Percentiles rank a stretch among this genome's conserved stretches.
Conservation (phyloP, 2,329 filamentous ascomycete genomes). For the Fusarium sp. region DNA sequence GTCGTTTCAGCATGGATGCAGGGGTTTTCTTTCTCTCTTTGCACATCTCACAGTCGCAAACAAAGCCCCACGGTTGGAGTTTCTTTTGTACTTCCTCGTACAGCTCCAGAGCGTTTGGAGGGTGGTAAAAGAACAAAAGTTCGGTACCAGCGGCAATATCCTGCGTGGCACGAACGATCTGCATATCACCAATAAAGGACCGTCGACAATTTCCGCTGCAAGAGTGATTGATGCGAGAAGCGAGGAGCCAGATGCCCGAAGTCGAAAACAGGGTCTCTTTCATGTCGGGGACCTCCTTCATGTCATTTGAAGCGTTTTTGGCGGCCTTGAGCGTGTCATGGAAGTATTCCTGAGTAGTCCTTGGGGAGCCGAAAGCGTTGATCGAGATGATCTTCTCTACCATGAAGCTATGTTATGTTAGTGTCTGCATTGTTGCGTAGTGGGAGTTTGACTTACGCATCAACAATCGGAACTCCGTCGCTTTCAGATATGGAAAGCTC, state of each 20-base stretch:
- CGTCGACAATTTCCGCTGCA: constrained; percentile 8
- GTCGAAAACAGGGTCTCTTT: not conserved
- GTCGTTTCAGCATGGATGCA: constrained; percentile 14
- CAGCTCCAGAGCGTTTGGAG: not conserved
- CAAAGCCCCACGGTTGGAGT: not conserved
- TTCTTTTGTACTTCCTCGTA: constrained; percentile 7
- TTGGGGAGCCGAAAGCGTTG: constrained; percentile 2
- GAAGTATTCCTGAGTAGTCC: not conserved
- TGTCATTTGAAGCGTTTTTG: not conserved
- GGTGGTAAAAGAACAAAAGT: not conserved
- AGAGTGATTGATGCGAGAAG: constrained; percentile 12
- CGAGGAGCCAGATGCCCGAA: constrained; percentile 3
- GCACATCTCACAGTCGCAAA: not conserved
- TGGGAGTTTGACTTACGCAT: not conserved
- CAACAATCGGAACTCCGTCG: not conserved
- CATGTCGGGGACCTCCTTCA: no score
- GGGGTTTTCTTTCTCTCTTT: constrained; percentile 46
- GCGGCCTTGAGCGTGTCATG: not conserved
- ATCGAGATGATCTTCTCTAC: not conserved
- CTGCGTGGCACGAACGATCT: constrained; percentile 11
- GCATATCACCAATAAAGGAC: constrained; percentile 10
- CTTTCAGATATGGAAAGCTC: not conserved
- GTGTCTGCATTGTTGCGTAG: not conserved
- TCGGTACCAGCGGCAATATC: not conserved
- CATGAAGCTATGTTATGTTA: not conserved